These are phyloP conservation scores for Lodderomyces parapsilosis DNA, from an alignment of 1,139 yeast genomes.

Conservation along the genomic window DNA sequence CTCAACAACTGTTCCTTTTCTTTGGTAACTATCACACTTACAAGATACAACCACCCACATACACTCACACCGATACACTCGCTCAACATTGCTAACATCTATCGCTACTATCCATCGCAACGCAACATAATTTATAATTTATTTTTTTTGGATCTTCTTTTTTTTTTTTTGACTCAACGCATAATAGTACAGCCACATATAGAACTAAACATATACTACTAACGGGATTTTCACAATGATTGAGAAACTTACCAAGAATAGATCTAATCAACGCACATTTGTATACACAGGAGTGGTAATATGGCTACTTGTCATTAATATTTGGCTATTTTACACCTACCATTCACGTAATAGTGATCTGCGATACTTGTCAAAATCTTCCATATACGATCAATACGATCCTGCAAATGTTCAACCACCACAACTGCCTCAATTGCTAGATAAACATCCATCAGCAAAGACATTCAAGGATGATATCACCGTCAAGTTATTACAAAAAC, in stretches of 20 bases:
- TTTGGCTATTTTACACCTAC: slow-evolving; percentile 11
- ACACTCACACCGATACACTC: neutral
- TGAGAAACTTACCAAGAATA: slow-evolving; percentile 12
- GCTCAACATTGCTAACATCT: too few species aligned
- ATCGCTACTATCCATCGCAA: too few species aligned
- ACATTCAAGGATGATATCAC: slow-evolving; percentile 10
- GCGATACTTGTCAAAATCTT: slow-evolving; percentile 4
- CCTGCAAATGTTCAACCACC: slow-evolving; percentile 3
- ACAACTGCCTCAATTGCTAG: neutral
- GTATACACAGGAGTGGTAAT: slow-evolving; percentile 10
- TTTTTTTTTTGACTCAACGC: neutral
- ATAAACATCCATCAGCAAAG: slow-evolving; percentile 1
- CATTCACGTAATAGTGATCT: neutral
- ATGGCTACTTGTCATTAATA: slow-evolving; percentile 13
- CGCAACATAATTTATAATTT: too few species aligned
- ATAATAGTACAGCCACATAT: neutral
- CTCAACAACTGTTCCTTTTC: neutral
- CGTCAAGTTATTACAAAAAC: slow-evolving; percentile 12
- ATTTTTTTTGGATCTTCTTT: too few species aligned
- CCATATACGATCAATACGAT: slow-evolving; percentile 14
- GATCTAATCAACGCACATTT: slow-evolving; percentile 12
- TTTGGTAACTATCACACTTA: too few species aligned
- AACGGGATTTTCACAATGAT: slow-evolving; percentile 9
- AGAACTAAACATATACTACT: neutral
- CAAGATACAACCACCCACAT: neutral